Percentiles rank a stretch among this genome's conserved stretches.
phyloP scores from a whole-genome alignment of 2,329 filamentous ascomycete species.

The Dactylellina haptotyla region DNA sequence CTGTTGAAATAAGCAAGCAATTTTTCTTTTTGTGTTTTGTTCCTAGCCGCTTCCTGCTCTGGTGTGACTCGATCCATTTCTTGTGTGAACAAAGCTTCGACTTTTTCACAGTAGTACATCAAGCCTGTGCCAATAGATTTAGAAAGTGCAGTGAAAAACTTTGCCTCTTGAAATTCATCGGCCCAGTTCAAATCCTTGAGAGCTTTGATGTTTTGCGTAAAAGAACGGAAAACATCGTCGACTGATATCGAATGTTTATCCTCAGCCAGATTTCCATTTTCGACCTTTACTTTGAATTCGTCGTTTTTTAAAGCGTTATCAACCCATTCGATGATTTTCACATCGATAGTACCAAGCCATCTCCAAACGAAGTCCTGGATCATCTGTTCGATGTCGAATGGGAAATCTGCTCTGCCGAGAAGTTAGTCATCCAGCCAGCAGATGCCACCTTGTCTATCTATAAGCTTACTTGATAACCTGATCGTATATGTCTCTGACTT shows the following conservation, averaged over 20 bases:
- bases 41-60: slow-evolving; percentile 81
- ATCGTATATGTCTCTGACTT: slow-evolving; percentile 82
- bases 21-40: slow-evolving; percentile 86
- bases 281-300: slow-evolving; percentile 77
- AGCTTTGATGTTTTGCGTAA: slow-evolving; percentile 90
- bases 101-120: slow-evolving; percentile 86
- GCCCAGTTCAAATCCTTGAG: slow-evolving; percentile 89
- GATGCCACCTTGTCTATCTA: too few relatives aligned
- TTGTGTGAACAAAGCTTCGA: slow-evolving; percentile 83
- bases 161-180: slow-evolving; percentile 90
- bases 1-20: slow-evolving; percentile 90
- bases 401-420: slow-evolving; percentile 71
- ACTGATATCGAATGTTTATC: slow-evolving; percentile 88
- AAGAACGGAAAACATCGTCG: slow-evolving; percentile 91
- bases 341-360: slow-evolving; percentile 86
- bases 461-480: slow-evolving; percentile 64
- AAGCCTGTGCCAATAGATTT: slow-evolving; percentile 85
- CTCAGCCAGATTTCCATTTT: slow-evolving; percentile 63
- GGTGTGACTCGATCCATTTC: slow-evolving; percentile 94
- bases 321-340: slow-evolving; percentile 82
- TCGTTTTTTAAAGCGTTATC: slow-evolving; percentile 92
- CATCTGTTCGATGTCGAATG: slow-evolving; percentile 85
- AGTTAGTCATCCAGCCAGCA: background rate
- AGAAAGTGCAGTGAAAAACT: slow-evolving; percentile 94
- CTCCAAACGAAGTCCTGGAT: slow-evolving; percentile 94